These are phyloP conservation scores for Aspergillus transmontanensis DNA, from an alignment of 2,329 filamentous ascomycete species.

Conservation along the genomic window DNA sequence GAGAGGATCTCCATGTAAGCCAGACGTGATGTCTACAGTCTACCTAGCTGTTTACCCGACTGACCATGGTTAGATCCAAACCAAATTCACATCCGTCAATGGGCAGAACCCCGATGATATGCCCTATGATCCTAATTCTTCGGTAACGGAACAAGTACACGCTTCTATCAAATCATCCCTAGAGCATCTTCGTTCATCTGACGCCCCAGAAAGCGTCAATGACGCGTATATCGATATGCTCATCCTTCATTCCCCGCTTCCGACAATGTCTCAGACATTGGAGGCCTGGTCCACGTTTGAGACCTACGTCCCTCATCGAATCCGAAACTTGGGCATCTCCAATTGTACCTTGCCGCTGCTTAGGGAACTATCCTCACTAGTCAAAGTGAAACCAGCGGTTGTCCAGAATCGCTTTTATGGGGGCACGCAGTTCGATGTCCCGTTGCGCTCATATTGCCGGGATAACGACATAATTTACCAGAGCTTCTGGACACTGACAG, in stretches of 20 bases:
- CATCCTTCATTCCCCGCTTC: constrained; percentile 61
- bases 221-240: constrained; percentile 59
- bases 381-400: constrained; percentile 58
- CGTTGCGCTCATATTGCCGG: constrained; percentile 60
- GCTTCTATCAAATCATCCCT: constrained; percentile 70
- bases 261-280: constrained; percentile 55
- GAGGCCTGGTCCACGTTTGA: constrained; percentile 69
- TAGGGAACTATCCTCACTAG: constrained; percentile 49
- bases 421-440: constrained; percentile 60
- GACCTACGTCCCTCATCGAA: constrained; percentile 64
- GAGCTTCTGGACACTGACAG: constrained; percentile 64
- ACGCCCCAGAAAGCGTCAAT: constrained; percentile 32
- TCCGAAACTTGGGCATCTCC: constrained; percentile 73
- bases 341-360: constrained; percentile 68
- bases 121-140: constrained; percentile 63
- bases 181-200: constrained; percentile 54
- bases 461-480: constrained; percentile 59
- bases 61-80: constrained; percentile 63
- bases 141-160: constrained; percentile 66
- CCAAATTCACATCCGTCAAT: constrained; percentile 72
- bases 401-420: constrained; percentile 77
- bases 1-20: constrained; percentile 65
- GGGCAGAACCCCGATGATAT: constrained; percentile 64
- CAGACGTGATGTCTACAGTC: neutral
- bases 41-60: neutral